Base-by-base conservation (phyloP, 2,329 filamentous ascomycete species). In the Apiospora pterosperma region DNA sequence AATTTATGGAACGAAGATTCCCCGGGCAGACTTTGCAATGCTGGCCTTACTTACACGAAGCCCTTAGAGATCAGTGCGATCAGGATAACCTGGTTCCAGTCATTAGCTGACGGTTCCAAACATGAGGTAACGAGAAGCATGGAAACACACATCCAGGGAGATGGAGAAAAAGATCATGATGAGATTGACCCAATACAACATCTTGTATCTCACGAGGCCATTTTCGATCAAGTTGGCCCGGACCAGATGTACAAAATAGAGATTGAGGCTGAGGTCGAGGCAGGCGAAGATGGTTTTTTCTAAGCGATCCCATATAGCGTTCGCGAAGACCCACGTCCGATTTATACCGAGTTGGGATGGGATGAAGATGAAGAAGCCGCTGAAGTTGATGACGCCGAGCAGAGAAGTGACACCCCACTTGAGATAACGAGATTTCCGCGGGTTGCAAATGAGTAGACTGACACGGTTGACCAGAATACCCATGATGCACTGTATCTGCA, bases 181-280 rank as follows among this genome's bases (percentile, higher is more conserved):
- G 36, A 41, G 38, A 31, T 60, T 60, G 21, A 60, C 3, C 59
- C 59, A 60, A 23, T 39, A 60, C 21, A 60, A 19, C 25, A 41
- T 25, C 36, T 41, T 39, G 11, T 60, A 60, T n/a, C 19, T 60
- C 14, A 25, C 4, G 10, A 60, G 59, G 6, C 59, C 59, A 11
- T 38, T 41, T 21, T 25, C 7, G 6, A 60, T 41, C 36, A 60
- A 5, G 36, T 60, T 60, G 59, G 36, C 19, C 8, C 38, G 38
- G 59, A 60, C 59, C 14, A 60, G 23, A 19, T 41, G 59, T 4
- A 60, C 21, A n/a, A 60, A 60, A 4, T 39, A 41, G 21, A 38
- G 16, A n/a, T 60, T 60, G 59, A 60, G 59, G 59, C 21, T 28
- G 36, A 60, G 59, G 11, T 60, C 59, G 36, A 60, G 21, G 36